Evolutionary conservation across 768 basidiomycete genomes (phyloP).

Genomic region (Tricholoma bakamatsutake): DNA sequence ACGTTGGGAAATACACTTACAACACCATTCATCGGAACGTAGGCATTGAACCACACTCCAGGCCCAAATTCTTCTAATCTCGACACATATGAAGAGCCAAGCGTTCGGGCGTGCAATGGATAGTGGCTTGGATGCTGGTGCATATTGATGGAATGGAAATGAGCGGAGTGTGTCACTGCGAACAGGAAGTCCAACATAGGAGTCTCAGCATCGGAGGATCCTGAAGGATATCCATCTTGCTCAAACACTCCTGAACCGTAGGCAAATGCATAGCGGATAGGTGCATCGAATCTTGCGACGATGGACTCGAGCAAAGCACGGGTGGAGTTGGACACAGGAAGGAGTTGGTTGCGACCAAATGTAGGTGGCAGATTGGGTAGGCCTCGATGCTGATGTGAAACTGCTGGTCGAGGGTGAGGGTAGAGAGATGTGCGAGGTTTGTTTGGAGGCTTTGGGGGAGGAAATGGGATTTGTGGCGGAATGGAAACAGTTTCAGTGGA

Average conservation of each 20-base stretch:
- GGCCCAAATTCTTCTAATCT: slow-evolving; percentile 70
- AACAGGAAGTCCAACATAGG: slow-evolving; percentile 98
- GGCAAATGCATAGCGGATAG: slow-evolving; percentile 94
- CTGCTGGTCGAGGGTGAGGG: slow-evolving; percentile 41
- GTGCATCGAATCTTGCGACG: slow-evolving; percentile 77
- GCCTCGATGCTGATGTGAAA: slow-evolving; percentile 26
- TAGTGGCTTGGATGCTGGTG: slow-evolving; percentile 89
- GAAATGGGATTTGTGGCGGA: slow-evolving; percentile 30
- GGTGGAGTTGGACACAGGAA: slow-evolving; percentile 74
- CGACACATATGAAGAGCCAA: slow-evolving; percentile 82
- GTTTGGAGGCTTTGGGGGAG: slow-evolving; percentile 24
- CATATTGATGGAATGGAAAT: slow-evolving; percentile 97
- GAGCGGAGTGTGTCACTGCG: slow-evolving; percentile 86
- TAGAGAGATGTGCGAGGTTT: slow-evolving; percentile 32
- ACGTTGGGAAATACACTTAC: slow-evolving; percentile 42
- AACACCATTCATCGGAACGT: slow-evolving; percentile 76
- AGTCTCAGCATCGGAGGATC: slow-evolving; percentile 8
- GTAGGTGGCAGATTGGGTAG: slow-evolving; percentile 58
- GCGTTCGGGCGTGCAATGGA: slow-evolving; percentile 74
- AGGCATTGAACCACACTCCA: slow-evolving; percentile 95
- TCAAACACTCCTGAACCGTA: slow-evolving; percentile 96
- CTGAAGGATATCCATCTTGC: slow-evolving; percentile 68
- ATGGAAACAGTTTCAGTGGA: slow-evolving; percentile 37
- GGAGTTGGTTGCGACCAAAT: slow-evolving; percentile 78
- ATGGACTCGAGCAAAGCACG: slow-evolving; percentile 77